phyloP scores from a whole-genome alignment of 78 protist species.

The Tieghemostelium lacteum region DNA sequence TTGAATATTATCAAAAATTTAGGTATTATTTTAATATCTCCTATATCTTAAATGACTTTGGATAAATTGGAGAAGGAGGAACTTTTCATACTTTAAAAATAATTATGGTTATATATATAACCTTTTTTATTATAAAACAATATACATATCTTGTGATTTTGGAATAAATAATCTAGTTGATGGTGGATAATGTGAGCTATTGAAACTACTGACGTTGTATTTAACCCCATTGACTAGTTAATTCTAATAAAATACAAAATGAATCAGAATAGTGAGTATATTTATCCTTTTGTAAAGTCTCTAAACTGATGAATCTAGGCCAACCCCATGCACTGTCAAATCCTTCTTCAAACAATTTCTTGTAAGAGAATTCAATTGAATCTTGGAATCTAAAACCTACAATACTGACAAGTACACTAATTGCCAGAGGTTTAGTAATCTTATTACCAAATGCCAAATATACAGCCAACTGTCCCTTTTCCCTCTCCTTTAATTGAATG shows the following conservation, averaged over 20 bases:
- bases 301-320: conserved; percentile 61
- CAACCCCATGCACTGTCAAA: conserved; percentile 82
- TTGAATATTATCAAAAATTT: no score
- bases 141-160: no score
- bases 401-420: conserved; percentile 48
- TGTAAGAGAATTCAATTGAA: conserved; percentile 40
- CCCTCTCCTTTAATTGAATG: conserved; percentile 72
- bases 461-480: conserved; percentile 76
- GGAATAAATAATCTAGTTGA: no score
- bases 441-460: conserved; percentile 68
- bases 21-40: no score
- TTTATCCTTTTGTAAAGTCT: conserved; percentile 58
- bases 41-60: no score
- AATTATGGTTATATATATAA: no score
- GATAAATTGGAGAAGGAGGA: no score
- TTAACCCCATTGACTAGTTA: conserved; percentile 80
- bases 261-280: conserved; percentile 64
- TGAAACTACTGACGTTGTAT: no score
- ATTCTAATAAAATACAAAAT: conserved; percentile 53
- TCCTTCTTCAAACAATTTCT: conserved; percentile 78
- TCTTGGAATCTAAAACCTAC: conserved; percentile 77
- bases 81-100: no score
- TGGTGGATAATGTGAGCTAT: no score
- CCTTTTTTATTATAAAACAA: no score
- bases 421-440: conserved; percentile 55